phyloP scores from a whole-genome alignment of 495 filamentous ascomycete species.

The Choiromyces venosus region DNA sequence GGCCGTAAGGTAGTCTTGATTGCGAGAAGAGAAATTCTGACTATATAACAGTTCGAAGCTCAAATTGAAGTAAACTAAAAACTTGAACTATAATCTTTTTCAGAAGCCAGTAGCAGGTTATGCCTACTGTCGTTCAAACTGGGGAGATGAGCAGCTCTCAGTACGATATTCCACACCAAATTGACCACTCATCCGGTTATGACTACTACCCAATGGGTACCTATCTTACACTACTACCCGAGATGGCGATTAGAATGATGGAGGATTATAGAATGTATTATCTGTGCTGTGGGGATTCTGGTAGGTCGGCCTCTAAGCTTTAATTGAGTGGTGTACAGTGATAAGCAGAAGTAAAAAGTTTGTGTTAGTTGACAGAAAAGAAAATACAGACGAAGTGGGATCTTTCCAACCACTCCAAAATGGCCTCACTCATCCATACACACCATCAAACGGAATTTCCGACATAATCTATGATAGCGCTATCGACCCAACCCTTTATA shows the following conservation, averaged over 20 bases:
- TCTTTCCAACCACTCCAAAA: neutral
- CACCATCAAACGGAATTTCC: too few relatives aligned
- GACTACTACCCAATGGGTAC: neutral
- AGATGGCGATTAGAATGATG: neutral
- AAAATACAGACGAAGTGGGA: too few relatives aligned
- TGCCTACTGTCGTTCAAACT: neutral
- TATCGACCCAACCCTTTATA: neutral
- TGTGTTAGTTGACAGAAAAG: neutral
- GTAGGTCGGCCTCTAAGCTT: neutral
- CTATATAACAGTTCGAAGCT: too few relatives aligned
- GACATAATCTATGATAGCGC: neutral
- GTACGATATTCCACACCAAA: neutral
- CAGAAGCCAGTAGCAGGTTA: too few relatives aligned
- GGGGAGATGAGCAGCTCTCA: neutral
- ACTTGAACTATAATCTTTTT: neutral
- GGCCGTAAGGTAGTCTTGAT: too few relatives aligned
- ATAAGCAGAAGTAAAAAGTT: neutral
- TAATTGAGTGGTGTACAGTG: neutral
- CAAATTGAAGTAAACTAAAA: neutral
- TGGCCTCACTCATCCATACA: too few relatives aligned
- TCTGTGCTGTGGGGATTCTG: neutral
- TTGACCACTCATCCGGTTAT: too few relatives aligned
- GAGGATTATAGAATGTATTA: neutral
- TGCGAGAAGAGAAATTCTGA: too few relatives aligned
- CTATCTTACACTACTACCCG: neutral